Evolutionary conservation across 225 moss, liverwort and hornwort genomes (phyloP).

Genomic region (Asterella californica): DNA sequence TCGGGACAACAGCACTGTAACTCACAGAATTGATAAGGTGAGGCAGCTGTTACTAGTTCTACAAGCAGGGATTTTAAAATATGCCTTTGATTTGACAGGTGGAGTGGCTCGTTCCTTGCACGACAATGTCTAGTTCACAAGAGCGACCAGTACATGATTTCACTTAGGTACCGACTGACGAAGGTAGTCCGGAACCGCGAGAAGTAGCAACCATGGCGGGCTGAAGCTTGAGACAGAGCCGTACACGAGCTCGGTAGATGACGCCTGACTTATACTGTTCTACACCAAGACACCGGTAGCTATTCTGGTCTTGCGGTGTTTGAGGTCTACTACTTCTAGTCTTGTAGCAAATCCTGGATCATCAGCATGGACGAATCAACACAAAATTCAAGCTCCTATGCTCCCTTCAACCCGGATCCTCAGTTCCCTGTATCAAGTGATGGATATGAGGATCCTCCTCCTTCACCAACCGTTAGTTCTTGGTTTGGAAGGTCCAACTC

Average conservation of each 20-base stretch:
- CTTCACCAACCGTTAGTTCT: slow-evolving; percentile 20
- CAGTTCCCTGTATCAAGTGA: slow-evolving; percentile 22
- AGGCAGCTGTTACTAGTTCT: background rate
- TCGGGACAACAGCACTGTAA: background rate
- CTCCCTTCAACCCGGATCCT: slow-evolving; percentile 12
- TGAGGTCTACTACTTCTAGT: background rate
- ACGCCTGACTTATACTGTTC: background rate
- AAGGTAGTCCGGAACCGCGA: background rate
- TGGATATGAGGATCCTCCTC: slow-evolving; percentile 24
- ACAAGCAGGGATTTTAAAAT: background rate
- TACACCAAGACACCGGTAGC: background rate
- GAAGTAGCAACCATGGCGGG: background rate
- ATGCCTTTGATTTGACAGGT: background rate
- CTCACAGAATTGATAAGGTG: background rate
- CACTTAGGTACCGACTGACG: background rate
- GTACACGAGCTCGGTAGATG: slow-evolving; percentile 5
- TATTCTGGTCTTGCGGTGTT: background rate
- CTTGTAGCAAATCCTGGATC: background rate
- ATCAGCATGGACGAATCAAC: slow-evolving; percentile 22
- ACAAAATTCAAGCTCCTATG: slow-evolving; percentile 22
- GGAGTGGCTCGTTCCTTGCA: background rate
- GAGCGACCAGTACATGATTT: background rate
- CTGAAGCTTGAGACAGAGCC: background rate
- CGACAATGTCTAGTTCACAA: background rate
- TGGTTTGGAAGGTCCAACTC: slow-evolving; percentile 47